phyloP scores from a whole-genome alignment of 2,329 filamentous ascomycete genomes.

The Penicillium sp. region DNA sequence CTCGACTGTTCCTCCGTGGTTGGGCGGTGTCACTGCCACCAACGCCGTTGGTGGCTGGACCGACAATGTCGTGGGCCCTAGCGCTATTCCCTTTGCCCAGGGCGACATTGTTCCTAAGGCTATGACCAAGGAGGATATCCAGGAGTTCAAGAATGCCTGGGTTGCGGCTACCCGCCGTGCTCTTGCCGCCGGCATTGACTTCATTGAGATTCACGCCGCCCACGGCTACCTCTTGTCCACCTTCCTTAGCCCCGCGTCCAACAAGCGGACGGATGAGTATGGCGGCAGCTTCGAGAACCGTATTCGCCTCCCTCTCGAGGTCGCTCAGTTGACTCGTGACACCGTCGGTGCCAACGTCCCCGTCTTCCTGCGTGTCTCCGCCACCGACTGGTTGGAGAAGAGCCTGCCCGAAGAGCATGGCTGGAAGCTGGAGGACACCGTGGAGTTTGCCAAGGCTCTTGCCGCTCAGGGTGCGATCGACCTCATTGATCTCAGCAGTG shows the following conservation, averaged over 20 bases:
- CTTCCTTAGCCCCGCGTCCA: conserved; percentile 65
- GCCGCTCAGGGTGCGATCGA: conserved; percentile 68
- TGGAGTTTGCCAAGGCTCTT: conserved; percentile 61
- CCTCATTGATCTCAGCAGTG: conserved; percentile 75
- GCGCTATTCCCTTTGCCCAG: conserved; percentile 59
- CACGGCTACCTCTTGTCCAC: conserved; percentile 71
- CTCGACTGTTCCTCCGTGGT: conserved; percentile 53
- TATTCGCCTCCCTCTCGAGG: conserved; percentile 61
- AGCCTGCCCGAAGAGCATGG: conserved; percentile 51
- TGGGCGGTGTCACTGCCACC: conserved; percentile 41
- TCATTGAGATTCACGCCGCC: conserved; percentile 73
- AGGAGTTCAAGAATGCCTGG: conserved; percentile 59
- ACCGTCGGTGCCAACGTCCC: conserved; percentile 65
- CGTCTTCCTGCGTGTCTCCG: conserved; percentile 66
- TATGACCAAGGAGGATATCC: conserved; percentile 66
- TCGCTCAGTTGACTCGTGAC: conserved; percentile 58
- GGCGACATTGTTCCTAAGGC: conserved; percentile 60
- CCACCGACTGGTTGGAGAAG: conserved; percentile 69
- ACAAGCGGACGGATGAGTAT: conserved; percentile 60
- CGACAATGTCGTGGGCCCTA: conserved; percentile 54
- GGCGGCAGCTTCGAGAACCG: conserved; percentile 58
- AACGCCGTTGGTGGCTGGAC: conserved; percentile 54
- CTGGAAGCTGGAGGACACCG: conserved; percentile 64
- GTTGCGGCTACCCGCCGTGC: conserved; percentile 56
- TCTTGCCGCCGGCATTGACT: conserved; percentile 66